Base-by-base conservation (phyloP, 2,329 filamentous ascomycete species). In the Boeremia lycopersici region DNA sequence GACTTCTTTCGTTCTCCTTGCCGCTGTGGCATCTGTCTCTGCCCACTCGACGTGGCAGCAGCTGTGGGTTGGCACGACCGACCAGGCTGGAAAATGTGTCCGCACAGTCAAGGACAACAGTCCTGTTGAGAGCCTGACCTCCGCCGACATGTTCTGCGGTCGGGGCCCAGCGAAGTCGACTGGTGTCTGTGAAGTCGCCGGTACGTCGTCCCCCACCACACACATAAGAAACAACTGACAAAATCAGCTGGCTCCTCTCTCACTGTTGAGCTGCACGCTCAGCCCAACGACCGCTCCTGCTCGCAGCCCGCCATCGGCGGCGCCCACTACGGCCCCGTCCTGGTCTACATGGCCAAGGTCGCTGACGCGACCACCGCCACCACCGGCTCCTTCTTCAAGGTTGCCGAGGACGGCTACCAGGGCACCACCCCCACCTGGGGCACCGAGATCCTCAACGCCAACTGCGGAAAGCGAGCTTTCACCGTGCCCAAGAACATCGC, bases 41-140 rank as follows among this genome's bases (percentile, higher is more conserved):
- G 71, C 72, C 13, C 73, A 75, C 63, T 70, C 73, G 2, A 75
- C 73, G 63, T 75, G 70, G 70, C 73, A 75, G 48, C 39, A 75
- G 30, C 60, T 75, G 3, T 75, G 73, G 73, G 71, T 74, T 51
- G 72, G 72, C 30, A 64, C 54, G 39, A 61, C 59, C 43, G 72
- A 75, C 54, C 69, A 73, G 52, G 63, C 44, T 3, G 61, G 57
- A 6, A 68, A 60, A 8, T 74, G 72, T 50, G 59, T 66, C 8
- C 64, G 72, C 17, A 68, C 62, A 15, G 72, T 74, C 57, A 66
- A 67, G 53, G 69, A 74, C 68, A 74, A 74, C 63, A 70, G 61
- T 45, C 72, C 72, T 6, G 67, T 74, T 42, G 35, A 62, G 12
- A 69, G 68, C 30, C 17, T 74, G 25, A 63, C 63, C 6, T 69